These are phyloP conservation scores for Gentiana macrophylla DNA, from an alignment of 257 asterid genomes.

Conservation along the genomic window DNA sequence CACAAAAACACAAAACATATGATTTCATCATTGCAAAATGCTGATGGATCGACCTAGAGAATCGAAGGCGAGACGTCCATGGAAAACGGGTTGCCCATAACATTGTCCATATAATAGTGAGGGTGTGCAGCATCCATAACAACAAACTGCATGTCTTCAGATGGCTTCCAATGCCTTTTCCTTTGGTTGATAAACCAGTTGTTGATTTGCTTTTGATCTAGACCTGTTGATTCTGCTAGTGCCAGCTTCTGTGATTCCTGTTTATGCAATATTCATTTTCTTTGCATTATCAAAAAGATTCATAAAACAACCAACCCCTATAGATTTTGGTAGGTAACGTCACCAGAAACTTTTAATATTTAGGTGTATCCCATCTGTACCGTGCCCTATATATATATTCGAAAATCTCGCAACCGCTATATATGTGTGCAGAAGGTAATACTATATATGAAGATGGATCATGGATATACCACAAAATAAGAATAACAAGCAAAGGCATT, in stretches of 20 bases:
- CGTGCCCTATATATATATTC: too few species aligned
- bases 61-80: conserved; percentile 72
- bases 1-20: background rate
- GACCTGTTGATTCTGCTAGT: conserved; percentile 76
- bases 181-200: conserved; percentile 96
- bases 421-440: too few species aligned
- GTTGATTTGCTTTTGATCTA: conserved; percentile 92
- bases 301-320: too few species aligned
- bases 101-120: conserved; percentile 64
- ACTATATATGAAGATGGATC: too few species aligned
- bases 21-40: too few species aligned
- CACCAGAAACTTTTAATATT: background rate
- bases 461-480: too few species aligned
- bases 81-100: conserved; percentile 54
- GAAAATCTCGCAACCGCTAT: too few species aligned
- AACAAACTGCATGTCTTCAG: conserved; percentile 91
- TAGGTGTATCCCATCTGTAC: too few species aligned
- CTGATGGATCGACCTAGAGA: conserved; percentile 18
- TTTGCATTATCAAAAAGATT: too few species aligned
- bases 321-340: too few species aligned
- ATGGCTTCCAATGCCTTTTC: conserved; percentile 94
- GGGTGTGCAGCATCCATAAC: conserved; percentile 82
- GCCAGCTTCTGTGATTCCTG: conserved; percentile 97
- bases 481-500: too few species aligned
- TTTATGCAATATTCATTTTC: background rate